Conservation (phyloP, 2,329 filamentous ascomycete genomes). For the Nemania sp. region DNA sequence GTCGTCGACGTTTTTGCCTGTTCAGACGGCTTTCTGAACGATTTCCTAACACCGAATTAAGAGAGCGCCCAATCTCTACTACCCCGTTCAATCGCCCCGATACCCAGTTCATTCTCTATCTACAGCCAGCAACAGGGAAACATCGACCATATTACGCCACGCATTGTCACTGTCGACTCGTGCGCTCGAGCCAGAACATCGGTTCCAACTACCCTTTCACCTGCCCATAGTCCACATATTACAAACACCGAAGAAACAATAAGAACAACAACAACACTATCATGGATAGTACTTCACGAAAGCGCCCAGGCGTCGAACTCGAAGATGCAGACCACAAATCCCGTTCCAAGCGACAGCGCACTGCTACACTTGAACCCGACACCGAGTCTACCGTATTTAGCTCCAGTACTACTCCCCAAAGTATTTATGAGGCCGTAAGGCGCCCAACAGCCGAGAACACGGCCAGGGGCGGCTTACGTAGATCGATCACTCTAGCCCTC, state of each 20-base stretch:
- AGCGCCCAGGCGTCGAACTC: slow-evolving; percentile 43
- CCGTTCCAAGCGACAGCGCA: slow-evolving; percentile 47
- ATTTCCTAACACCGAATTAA: neutral
- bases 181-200: neutral
- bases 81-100: neutral
- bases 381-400: slow-evolving; percentile 11
- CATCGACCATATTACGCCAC: neutral
- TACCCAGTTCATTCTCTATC: neutral
- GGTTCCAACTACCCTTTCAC: neutral
- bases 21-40: neutral
- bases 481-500: slow-evolving; percentile 67
- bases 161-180: neutral
- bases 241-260: neutral
- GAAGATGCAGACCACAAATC: slow-evolving; percentile 34
- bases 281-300: slow-evolving; percentile 41
- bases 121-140: neutral
- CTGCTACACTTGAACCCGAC: slow-evolving; percentile 40
- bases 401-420: neutral
- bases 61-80: neutral
- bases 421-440: slow-evolving; percentile 36
- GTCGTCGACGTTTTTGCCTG: neutral
- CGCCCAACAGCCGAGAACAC: slow-evolving; percentile 50
- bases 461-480: slow-evolving; percentile 60
- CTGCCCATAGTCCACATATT: neutral
- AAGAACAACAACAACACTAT: too few species aligned